Percentiles rank a stretch among this genome's conserved stretches.
Evolutionary conservation across 441 rosid species (phyloP).

Genomic region (Biscutella laevigata): DNA sequence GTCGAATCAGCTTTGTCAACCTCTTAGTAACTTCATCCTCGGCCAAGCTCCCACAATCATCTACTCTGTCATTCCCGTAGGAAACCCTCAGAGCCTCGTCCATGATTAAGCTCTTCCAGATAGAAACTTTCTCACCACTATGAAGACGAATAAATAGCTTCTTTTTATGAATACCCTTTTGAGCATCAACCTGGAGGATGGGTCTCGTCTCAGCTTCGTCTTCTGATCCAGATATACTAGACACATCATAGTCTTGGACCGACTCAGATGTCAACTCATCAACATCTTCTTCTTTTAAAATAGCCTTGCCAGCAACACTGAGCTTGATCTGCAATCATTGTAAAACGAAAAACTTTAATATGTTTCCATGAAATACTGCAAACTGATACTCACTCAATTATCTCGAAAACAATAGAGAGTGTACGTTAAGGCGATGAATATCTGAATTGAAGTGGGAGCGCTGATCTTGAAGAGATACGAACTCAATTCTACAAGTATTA

Average conservation of each 20-base stretch:
- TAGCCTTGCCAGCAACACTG: constrained; percentile 66
- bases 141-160: constrained; percentile 55
- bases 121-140: constrained; percentile 60
- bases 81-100: constrained; percentile 51
- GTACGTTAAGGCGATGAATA: constrained; percentile 85
- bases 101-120: constrained; percentile 65
- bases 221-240: constrained; percentile 93
- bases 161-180: constrained; percentile 38
- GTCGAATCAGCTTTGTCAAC: constrained; percentile 37
- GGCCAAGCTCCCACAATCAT: constrained; percentile 23
- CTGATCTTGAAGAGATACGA: constrained; percentile 77
- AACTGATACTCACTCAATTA: not conserved
- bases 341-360: not conserved
- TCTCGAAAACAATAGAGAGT: not conserved
- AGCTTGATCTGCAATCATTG: constrained; percentile 54
- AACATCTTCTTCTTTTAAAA: constrained; percentile 73
- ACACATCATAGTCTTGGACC: constrained; percentile 66
- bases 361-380: not conserved
- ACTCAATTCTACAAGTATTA: constrained; percentile 70
- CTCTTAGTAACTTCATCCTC: constrained; percentile 53
- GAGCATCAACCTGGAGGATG: constrained; percentile 20
- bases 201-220: constrained; percentile 59
- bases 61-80: constrained; percentile 31
- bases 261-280: constrained; percentile 67
- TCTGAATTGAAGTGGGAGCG: constrained; percentile 92